These are phyloP conservation scores for Penicillium angulare DNA, from an alignment of 495 filamentous ascomycete species.

Conservation along the genomic window DNA sequence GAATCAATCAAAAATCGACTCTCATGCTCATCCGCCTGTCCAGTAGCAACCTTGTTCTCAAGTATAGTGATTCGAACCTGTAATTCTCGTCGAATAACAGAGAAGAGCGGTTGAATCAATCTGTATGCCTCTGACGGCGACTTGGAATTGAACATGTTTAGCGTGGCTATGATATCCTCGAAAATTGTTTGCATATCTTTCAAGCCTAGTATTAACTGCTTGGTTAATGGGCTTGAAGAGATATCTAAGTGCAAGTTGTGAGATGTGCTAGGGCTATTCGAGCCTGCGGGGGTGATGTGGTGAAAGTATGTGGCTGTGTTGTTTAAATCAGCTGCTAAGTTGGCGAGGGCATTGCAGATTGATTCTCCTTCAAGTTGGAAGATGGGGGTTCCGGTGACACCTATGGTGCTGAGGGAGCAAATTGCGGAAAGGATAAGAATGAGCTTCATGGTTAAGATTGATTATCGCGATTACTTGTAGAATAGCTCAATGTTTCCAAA, in stretches of 20 bases:
- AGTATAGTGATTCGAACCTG: background rate
- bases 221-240: background rate
- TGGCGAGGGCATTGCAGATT: background rate
- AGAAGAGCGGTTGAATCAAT: background rate
- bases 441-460: background rate
- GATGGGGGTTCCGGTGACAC: background rate
- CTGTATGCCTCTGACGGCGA: background rate
- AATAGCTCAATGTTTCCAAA: background rate
- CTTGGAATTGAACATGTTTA: background rate
- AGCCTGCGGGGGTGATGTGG: background rate
- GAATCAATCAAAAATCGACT: background rate
- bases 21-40: background rate
- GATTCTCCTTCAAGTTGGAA: no score
- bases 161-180: background rate
- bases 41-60: background rate
- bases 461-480: background rate
- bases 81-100: background rate
- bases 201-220: background rate
- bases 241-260: background rate
- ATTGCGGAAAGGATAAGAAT: background rate
- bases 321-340: background rate
- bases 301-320: background rate
- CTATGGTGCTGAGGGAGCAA: background rate
- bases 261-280: background rate
- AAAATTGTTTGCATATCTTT: background rate